Evolutionary conservation across 176 grass and related monocot genomes (phyloP).

Genomic region (Raddia distichophylla): DNA sequence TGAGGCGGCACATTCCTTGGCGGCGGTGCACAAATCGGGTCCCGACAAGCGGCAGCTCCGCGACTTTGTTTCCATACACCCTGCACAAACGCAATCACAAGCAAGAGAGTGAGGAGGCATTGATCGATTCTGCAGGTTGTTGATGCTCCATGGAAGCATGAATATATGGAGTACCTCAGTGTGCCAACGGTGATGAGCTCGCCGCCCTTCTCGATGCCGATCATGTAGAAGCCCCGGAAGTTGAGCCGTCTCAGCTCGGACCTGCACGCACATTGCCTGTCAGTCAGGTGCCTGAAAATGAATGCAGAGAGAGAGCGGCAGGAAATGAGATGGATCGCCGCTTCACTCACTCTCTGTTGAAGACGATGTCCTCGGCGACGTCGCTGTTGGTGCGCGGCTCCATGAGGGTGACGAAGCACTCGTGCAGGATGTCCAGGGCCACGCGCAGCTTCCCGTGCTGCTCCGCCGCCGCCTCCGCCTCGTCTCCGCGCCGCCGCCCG

Average conservation of each 20-base stretch:
- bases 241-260: conserved; percentile 57
- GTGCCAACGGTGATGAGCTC: conserved; percentile 59
- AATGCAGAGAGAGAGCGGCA: too few species aligned
- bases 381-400: conserved; percentile 57
- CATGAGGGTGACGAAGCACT: conserved; percentile 63
- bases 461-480: conserved; percentile 31
- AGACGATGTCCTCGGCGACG: conserved; percentile 55
- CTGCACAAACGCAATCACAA: conserved; percentile 19
- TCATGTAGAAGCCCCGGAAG: conserved; percentile 67
- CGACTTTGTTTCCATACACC: conserved; percentile 50
- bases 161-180: conserved; percentile 34
- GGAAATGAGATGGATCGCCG: too few species aligned
- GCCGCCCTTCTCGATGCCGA: conserved; percentile 59
- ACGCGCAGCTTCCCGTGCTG: conserved; percentile 45
- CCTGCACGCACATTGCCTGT: conserved; percentile 21
- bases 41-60: conserved; percentile 67
- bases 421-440: conserved; percentile 69
- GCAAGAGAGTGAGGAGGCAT: too few species aligned
- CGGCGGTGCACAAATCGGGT: conserved; percentile 49
- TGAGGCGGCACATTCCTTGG: conserved; percentile 57
- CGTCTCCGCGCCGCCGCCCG: background rate
- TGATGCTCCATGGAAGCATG: too few species aligned
- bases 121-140: too few species aligned
- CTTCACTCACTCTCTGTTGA: conserved; percentile 57
- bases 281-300: too few species aligned